These are phyloP conservation scores for Luvunga scandens DNA, from an alignment of 345 rosid species.

Conservation along the genomic window DNA sequence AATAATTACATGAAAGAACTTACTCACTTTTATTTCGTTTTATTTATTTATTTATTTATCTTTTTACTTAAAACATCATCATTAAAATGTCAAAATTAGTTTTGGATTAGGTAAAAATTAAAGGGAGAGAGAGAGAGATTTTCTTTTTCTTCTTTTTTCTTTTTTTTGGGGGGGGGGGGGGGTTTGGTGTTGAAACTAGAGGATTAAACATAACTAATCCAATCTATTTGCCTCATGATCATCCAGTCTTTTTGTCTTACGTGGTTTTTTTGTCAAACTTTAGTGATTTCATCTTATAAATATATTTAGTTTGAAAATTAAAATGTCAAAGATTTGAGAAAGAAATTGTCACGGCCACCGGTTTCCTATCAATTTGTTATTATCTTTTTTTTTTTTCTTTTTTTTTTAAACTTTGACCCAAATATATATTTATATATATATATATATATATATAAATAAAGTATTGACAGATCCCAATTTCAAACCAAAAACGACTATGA, in stretches of 20 bases:
- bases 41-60: no score
- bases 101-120: conserved; percentile 1
- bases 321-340: background rate
- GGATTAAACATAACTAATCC: background rate
- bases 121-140: background rate
- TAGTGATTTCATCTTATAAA: background rate
- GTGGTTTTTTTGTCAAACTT: conserved; percentile 7
- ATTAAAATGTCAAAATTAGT: background rate
- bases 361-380: background rate
- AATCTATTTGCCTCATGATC: background rate
- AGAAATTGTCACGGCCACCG: background rate
- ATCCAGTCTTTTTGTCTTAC: background rate
- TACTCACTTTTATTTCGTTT: no score
- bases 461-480: background rate
- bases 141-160: background rate
- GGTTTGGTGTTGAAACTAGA: background rate
- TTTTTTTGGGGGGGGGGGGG: no score
- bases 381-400: no score
- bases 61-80: background rate
- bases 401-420: no score
- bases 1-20: no score
- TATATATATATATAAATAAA: no score
- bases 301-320: background rate
- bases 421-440: no score
- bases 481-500: background rate